These are phyloP conservation scores for Mollisia scopiformis DNA, from an alignment of 2,329 filamentous ascomycete species.

Conservation along the genomic window DNA sequence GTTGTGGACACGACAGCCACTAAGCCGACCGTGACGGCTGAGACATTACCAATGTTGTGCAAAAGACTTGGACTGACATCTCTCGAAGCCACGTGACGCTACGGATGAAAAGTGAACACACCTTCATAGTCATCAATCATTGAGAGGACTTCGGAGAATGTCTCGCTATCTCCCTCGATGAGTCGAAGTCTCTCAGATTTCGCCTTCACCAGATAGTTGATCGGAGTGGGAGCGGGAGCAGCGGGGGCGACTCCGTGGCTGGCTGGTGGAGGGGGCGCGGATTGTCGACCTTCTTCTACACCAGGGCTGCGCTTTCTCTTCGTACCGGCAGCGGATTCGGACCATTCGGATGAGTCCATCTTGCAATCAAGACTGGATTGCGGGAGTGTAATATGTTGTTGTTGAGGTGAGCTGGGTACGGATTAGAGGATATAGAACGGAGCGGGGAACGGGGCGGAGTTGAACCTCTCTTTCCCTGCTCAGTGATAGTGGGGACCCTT, in stretches of 20 bases:
- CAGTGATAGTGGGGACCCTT: too few species aligned
- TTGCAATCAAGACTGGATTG: not conserved
- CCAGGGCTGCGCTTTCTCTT: not conserved
- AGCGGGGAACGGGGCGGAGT: too few species aligned
- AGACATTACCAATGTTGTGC: too few species aligned
- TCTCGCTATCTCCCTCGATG: constrained; percentile 62
- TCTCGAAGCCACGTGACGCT: not conserved
- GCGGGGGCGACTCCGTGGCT: not conserved
- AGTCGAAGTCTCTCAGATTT: constrained; percentile 50
- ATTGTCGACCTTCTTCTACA: not conserved
- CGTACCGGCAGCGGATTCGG: not conserved
- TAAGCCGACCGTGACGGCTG: too few species aligned
- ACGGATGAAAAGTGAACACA: constrained; percentile 31
- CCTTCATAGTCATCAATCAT: constrained; percentile 80
- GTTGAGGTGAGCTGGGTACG: too few species aligned
- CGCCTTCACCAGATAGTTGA: constrained; percentile 56
- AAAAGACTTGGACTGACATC: not conserved
- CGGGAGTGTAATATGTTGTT: too few species aligned
- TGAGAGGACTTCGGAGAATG: constrained; percentile 71
- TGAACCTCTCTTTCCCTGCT: too few species aligned
- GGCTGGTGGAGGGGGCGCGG: not conserved
- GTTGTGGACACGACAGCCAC: too few species aligned
- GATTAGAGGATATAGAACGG: too few species aligned
- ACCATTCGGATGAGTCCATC: not conserved
- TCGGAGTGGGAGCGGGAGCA: not conserved